Percentiles rank a stretch among this genome's conserved stretches.
phyloP scores from a whole-genome alignment of 306 rosid species.

The Prunus salicina region DNA sequence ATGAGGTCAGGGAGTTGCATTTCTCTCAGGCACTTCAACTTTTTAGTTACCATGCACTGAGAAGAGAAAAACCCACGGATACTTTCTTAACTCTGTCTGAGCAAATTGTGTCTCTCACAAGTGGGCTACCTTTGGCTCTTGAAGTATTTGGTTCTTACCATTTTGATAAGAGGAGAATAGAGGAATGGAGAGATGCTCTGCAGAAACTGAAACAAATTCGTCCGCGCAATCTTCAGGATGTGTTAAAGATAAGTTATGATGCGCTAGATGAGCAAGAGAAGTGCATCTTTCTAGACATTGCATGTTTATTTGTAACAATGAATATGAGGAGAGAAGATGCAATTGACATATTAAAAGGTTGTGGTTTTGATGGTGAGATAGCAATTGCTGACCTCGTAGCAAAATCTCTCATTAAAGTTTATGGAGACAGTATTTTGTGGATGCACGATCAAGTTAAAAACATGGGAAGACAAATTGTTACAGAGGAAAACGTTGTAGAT shows the following conservation, averaged over 20 bases:
- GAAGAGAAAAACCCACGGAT: constrained; percentile 38
- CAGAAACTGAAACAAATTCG: constrained; percentile 38
- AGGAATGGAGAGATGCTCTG: constrained; percentile 50
- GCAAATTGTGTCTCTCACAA: constrained; percentile 50
- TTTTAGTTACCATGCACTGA: constrained; percentile 54
- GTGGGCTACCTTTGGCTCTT: constrained; percentile 62
- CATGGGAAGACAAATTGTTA: constrained; percentile 66
- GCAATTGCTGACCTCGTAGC: constrained; percentile 30
- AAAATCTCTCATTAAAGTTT: constrained; percentile 54
- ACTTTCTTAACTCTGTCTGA: constrained; percentile 21
- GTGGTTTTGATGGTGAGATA: constrained; percentile 53
- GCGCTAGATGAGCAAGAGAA: constrained; percentile 43
- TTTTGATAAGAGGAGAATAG: constrained; percentile 39
- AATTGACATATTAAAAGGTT: constrained; percentile 53
- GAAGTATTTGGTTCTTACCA: constrained; percentile 63
- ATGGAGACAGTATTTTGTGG: constrained; percentile 32
- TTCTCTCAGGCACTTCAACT: constrained; percentile 34
- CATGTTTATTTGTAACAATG: constrained; percentile 52
- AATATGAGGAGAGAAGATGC: constrained; percentile 37
- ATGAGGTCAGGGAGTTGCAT: constrained; percentile 46
- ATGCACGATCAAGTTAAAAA: constrained; percentile 75
- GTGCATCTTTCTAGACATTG: constrained; percentile 56
- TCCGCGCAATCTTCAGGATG: constrained; percentile 47
- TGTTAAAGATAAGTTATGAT: constrained; percentile 53
- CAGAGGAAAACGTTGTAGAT: constrained; percentile 22